Base-by-base conservation (phyloP, 2,329 filamentous ascomycete species). In the Hirsutella minnesotensis region DNA sequence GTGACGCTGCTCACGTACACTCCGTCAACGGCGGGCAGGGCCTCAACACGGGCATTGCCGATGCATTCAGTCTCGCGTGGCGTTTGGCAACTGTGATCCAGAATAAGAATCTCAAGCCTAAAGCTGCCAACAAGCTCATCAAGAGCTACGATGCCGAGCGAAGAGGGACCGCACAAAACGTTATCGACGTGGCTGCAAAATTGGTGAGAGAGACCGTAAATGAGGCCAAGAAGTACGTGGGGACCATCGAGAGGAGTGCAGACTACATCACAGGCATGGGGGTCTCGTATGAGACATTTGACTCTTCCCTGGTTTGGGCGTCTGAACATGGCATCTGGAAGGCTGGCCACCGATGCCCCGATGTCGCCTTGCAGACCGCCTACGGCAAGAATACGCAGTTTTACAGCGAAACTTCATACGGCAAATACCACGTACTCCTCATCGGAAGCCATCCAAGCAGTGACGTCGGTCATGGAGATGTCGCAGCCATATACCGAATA, bases 1-100 rank as follows among this genome's bases (percentile, higher is more conserved):
- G 75, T 3, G 75, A 79, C 43, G 72, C 73, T 0, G 72, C 71
- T 1, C 74, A 79, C 43, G 72, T 73, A 3, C 72, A 77, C 44
- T 72, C 64, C 1, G 70, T 72, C 30, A 71, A 73, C 9, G 74
- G 73, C 0, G 75, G 73, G 0, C 73, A 77, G 47, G 75, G 75
- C 0, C 64, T 78, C 49, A 79, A 79, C 49, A 77, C 73, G 0
- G 74, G 75, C 3, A 65, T 77, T 27, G 67, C 70, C 5, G 74
- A 78, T 51, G 71, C 73, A 0, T 69, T 75, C 22, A 72, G 69
- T 36, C 52, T 78, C 1, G 66, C 65, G 9, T 78, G 74, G 73
- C 73, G 75, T 30, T 51, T 77, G 0, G 63, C 53, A 7, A 40
- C 48, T 2, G 55, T 56, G 1, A 29, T 59, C 9, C 56, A 51